Evolutionary conservation across 148 eudicot species (phyloP).

Genomic region (Mesembryanthemum crystallinum): DNA sequence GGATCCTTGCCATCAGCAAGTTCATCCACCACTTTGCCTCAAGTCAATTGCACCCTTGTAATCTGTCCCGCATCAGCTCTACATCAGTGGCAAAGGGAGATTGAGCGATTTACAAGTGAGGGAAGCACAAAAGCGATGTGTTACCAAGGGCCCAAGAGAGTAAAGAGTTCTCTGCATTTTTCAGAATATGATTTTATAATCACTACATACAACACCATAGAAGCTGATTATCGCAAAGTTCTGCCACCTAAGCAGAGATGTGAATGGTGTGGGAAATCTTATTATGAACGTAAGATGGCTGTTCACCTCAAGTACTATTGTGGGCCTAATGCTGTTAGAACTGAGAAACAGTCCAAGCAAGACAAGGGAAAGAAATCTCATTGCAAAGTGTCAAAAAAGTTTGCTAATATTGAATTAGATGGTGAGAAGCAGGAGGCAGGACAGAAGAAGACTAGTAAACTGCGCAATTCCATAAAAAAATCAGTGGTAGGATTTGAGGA

Average conservation of each 20-base stretch:
- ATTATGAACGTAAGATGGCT: slow-evolving; percentile 40
- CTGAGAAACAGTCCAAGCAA: slow-evolving; percentile 74
- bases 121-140: slow-evolving; percentile 76
- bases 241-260: slow-evolving; percentile 84
- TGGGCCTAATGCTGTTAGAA: slow-evolving; percentile 71
- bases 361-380: slow-evolving; percentile 30
- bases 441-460: slow-evolving; percentile 27
- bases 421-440: slow-evolving; percentile 28
- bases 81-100: slow-evolving; percentile 76
- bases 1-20: slow-evolving; percentile 29
- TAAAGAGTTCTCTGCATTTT: slow-evolving; percentile 44
- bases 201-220: slow-evolving; percentile 82
- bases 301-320: slow-evolving; percentile 66
- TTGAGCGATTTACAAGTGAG: slow-evolving; percentile 63
- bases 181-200: slow-evolving; percentile 75
- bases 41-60: slow-evolving; percentile 73
- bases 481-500: slow-evolving; percentile 21
- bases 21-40: slow-evolving; percentile 42
- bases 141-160: slow-evolving; percentile 87
- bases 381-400: slow-evolving; percentile 21
- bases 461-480: slow-evolving; percentile 14
- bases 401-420: slow-evolving; percentile 25
- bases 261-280: slow-evolving; percentile 69
- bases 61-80: slow-evolving; percentile 84
- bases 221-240: slow-evolving; percentile 72